A percentile compares a stretch with the other conserved stretches of the same genome.
Conservation (phyloP, 2,329 filamentous ascomycete genomes). For the Pyricularia pennisetigena region DNA sequence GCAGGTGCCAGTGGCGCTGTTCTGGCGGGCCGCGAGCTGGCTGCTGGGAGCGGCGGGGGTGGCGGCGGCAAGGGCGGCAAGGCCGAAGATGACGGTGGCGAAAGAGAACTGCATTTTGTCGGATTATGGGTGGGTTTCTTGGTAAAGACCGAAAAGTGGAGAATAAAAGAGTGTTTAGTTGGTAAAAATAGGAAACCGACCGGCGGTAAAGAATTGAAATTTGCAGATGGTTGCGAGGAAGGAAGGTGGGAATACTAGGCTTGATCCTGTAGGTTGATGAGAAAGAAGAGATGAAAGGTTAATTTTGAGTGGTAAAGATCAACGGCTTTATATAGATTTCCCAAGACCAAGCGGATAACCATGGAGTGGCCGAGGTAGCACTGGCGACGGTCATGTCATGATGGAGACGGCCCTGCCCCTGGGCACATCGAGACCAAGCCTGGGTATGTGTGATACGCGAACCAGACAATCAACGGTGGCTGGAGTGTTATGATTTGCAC, state of each 20-base stretch:
- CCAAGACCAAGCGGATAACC: not conserved
- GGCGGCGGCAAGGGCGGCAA: constrained; percentile 2
- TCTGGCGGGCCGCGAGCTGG: not conserved
- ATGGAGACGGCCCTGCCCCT: not conserved
- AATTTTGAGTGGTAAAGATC: not conserved
- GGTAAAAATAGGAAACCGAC: constrained; percentile 1
- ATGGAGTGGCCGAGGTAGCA: not conserved
- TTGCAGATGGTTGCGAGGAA: not conserved
- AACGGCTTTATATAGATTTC: not conserved
- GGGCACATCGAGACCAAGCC: not conserved
- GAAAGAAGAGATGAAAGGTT: not conserved
- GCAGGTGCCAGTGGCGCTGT: constrained; percentile 1
- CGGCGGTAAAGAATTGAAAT: constrained; percentile 4
- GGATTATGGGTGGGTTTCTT: not conserved
- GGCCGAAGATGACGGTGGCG: constrained; percentile 3
- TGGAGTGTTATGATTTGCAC: not conserved
- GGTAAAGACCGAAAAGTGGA: not conserved
- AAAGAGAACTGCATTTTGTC: constrained; percentile 2
- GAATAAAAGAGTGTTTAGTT: not conserved
- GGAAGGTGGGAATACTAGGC: not conserved
- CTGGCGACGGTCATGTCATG: not conserved
- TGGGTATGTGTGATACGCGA: not conserved
- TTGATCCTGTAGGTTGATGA: not conserved
- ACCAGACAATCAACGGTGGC: not conserved
- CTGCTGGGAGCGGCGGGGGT: not conserved